These are phyloP conservation scores for Podila clonocystis DNA, from an alignment of 192 early-diverging fungal genomes.

Conservation along the genomic window DNA sequence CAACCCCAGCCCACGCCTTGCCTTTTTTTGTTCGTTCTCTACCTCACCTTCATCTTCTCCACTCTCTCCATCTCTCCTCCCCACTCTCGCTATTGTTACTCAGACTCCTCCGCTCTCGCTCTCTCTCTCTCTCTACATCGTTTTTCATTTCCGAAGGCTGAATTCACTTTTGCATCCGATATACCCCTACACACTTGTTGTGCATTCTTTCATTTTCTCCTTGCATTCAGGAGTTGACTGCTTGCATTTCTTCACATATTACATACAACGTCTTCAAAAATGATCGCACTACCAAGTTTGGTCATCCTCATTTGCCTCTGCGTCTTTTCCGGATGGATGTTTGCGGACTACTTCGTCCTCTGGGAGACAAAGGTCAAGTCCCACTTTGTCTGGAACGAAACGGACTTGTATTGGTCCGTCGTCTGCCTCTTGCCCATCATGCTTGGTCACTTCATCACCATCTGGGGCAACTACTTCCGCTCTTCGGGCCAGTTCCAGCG, in stretches of 20 bases:
- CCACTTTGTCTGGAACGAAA: slow-evolving; percentile 19
- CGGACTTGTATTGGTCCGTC: slow-evolving; percentile 40
- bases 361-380: slow-evolving; percentile 22
- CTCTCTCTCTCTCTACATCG: background rate
- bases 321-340: slow-evolving; percentile 14
- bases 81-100: no score
- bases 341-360: slow-evolving; percentile 36
- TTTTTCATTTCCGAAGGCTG: no score
- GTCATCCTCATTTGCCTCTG: slow-evolving; percentile 24
- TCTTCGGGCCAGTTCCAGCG: slow-evolving; percentile 24
- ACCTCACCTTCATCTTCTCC: background rate
- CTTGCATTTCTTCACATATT: background rate
- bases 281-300: slow-evolving; percentile 5
- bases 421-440: slow-evolving; percentile 39
- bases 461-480: slow-evolving; percentile 53
- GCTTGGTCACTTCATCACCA: slow-evolving; percentile 43
- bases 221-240: background rate
- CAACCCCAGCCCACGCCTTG: no score
- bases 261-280: background rate
- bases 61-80: background rate
- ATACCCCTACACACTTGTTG: no score
- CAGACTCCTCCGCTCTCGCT: background rate
- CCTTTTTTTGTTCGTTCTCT: no score
- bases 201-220: background rate
- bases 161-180: no score